A percentile compares a stretch with the other conserved stretches of the same genome.
These are phyloP conservation scores for Microdochium bolleyi DNA, from an alignment of 2,329 filamentous ascomycete genomes.

Conservation along the genomic window DNA sequence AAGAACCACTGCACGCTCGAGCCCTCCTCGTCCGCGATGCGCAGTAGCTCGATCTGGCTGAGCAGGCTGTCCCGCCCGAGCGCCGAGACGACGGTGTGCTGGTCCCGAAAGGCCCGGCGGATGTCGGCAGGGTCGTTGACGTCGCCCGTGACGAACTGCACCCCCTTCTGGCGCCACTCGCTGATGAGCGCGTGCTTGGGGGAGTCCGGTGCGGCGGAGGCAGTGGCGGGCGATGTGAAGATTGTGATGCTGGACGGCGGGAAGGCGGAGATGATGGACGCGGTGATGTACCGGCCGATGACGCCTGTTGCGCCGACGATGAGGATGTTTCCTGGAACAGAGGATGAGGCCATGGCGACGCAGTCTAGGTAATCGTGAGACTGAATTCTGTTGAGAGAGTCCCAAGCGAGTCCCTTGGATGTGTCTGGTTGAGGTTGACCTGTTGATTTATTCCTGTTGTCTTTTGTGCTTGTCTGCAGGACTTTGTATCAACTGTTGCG, in stretches of 20 bases:
- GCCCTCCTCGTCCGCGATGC: constrained; percentile 37
- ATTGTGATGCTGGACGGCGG: constrained; percentile 28
- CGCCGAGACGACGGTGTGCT: constrained; percentile 38
- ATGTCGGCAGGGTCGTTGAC: constrained; percentile 40
- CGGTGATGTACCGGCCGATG: constrained; percentile 25
- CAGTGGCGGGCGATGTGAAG: constrained; percentile 46
- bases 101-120: constrained; percentile 40
- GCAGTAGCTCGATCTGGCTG: constrained; percentile 45
- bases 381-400: no score
- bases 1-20: constrained; percentile 45
- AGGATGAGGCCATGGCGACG: neutral
- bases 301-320: constrained; percentile 23
- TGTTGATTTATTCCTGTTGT: no score
- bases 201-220: constrained; percentile 19
- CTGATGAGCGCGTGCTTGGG: constrained; percentile 38
- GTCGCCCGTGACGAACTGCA: constrained; percentile 48
- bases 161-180: constrained; percentile 30
- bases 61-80: constrained; percentile 48
- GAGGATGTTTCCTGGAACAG: constrained; percentile 19
- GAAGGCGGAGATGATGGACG: constrained; percentile 19
- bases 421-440: no score
- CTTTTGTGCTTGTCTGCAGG: no score
- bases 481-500: no score
- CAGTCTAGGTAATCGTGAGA: neutral
- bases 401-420: no score